Percentiles rank a stretch among this genome's conserved stretches.
Evolutionary conservation across 1,284 basidiomycete species (phyloP).

Genomic region (Ganoderma resinaceum): DNA sequence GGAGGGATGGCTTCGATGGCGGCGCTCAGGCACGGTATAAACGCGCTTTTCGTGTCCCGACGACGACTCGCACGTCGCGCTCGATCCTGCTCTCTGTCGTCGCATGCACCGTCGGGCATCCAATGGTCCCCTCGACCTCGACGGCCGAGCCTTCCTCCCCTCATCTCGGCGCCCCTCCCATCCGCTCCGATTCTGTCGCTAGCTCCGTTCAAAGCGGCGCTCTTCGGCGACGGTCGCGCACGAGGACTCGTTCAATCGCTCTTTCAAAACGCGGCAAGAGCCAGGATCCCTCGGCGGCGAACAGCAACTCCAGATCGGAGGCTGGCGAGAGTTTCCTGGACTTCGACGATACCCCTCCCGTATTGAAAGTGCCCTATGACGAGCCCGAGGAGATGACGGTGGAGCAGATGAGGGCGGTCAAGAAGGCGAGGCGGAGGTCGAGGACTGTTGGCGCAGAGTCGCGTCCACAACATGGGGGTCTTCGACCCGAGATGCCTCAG

Average conservation of each 20-base stretch:
- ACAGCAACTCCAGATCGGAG: conserved; percentile 24
- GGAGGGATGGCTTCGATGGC: neutral
- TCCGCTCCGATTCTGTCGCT: conserved; percentile 50
- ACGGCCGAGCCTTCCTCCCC: conserved; percentile 21
- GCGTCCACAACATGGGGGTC: conserved; percentile 12
- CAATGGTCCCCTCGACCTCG: conserved; percentile 38
- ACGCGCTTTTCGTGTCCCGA: conserved; percentile 23
- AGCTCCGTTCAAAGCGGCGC: conserved; percentile 45
- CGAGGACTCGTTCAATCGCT: conserved; percentile 40
- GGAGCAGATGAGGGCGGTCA: conserved; percentile 16
- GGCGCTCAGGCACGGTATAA: neutral
- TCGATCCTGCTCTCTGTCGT: conserved; percentile 13
- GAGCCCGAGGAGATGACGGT: conserved; percentile 32
- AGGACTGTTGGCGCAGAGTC: conserved; percentile 24
- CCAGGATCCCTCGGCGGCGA: conserved; percentile 26
- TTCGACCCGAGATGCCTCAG: conserved; percentile 16
- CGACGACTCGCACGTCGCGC: conserved; percentile 18
- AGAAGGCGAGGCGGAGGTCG: conserved; percentile 26
- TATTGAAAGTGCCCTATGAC: conserved; percentile 30
- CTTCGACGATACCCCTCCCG: conserved; percentile 31
- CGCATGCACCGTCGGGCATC: conserved; percentile 39
- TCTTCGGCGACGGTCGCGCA: conserved; percentile 43
- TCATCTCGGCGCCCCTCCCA: conserved; percentile 26
- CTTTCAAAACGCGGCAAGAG: conserved; percentile 28
- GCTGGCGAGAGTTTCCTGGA: conserved; percentile 29